phyloP scores from a whole-genome alignment of 2,329 filamentous ascomycete genomes.

The Emericellopsis cladophorae region DNA sequence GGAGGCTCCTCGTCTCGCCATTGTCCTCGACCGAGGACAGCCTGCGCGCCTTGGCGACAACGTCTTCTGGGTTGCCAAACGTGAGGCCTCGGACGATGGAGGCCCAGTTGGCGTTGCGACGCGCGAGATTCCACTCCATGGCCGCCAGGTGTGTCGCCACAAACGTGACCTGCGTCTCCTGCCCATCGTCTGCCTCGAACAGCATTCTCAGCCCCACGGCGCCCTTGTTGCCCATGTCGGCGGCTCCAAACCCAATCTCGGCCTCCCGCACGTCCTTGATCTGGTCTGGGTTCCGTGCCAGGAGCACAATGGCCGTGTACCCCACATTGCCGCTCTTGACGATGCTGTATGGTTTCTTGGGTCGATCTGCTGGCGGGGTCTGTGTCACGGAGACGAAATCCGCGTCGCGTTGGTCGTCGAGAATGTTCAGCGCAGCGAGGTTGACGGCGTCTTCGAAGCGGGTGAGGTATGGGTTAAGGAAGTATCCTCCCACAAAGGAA shows the following conservation, averaged over 20 bases:
- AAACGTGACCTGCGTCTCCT: conserved; percentile 59
- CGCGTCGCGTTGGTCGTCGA: conserved; percentile 9
- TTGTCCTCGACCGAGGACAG: conserved; percentile 8
- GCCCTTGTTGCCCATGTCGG: conserved; percentile 92
- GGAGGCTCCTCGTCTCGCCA: conserved; percentile 14
- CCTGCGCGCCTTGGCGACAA: conserved; percentile 12
- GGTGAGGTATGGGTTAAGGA: conserved; percentile 63
- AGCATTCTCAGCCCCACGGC: conserved; percentile 68
- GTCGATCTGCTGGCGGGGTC: conserved; percentile 2
- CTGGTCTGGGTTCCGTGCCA: conserved; percentile 50
- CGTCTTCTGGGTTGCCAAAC: conserved; percentile 46
- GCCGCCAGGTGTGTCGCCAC: conserved; percentile 80
- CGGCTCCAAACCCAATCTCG: conserved; percentile 71
- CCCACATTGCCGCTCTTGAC: conserved; percentile 65
- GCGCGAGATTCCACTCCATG: conserved; percentile 65
- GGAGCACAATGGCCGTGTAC: conserved; percentile 83
- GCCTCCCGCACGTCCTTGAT: conserved; percentile 61
- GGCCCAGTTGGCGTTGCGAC: conserved; percentile 81
- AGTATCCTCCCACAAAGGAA: conserved; percentile 75
- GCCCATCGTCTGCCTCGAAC: conserved; percentile 37
- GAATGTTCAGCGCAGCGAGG: conserved; percentile 41
- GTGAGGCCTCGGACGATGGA: conserved; percentile 69
- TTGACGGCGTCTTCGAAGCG: conserved; percentile 61
- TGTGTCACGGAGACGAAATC: conserved; percentile 5
- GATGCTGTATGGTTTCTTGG: conserved; percentile 48